A percentile compares a stretch with the other conserved stretches of the same genome.
phyloP scores from a whole-genome alignment of 2,329 filamentous ascomycete species.

The Trichophyton mentagrophytes region DNA sequence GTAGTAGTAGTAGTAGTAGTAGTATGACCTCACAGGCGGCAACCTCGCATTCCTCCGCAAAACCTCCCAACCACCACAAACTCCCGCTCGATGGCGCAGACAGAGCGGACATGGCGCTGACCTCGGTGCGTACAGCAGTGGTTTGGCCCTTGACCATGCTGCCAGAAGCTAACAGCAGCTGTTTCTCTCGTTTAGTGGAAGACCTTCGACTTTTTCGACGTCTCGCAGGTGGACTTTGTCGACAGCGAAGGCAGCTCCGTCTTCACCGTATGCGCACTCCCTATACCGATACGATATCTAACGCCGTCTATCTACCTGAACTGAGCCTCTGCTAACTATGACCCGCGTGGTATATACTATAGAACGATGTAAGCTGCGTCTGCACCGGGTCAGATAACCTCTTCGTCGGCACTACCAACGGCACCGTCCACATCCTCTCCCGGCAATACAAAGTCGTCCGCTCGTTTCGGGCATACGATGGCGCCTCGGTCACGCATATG shows the following conservation, averaged over 20 bases:
- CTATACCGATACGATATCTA: not conserved
- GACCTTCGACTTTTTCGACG: constrained; percentile 98
- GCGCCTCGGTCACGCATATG: constrained; percentile 69
- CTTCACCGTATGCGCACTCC: constrained; percentile 52
- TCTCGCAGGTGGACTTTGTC: constrained; percentile 64
- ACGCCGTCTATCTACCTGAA: not conserved
- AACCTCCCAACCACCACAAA: not conserved
- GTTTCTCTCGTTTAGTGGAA: constrained; percentile 60
- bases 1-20: no score
- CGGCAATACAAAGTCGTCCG: constrained; percentile 75
- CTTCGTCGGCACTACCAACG: constrained; percentile 76
- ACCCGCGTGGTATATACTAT: constrained; percentile 8
- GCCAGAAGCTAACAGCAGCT: not conserved
- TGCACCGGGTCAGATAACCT: constrained; percentile 80
- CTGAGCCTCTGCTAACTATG: not conserved
- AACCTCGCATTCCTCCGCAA: not conserved
- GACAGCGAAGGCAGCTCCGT: constrained; percentile 69
- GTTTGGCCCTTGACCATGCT: not conserved
- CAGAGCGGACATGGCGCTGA: constrained; percentile 31
- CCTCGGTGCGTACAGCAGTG: constrained; percentile 24
- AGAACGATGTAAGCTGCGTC: constrained; percentile 63
- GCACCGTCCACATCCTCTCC: constrained; percentile 75
- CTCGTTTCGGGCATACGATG: constrained; percentile 76
- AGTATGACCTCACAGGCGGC: not conserved
- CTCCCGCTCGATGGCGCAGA: constrained; percentile 20